These are phyloP conservation scores for Paramecium sonneborni DNA, from an alignment of 73 alveolate species.

Conservation along the genomic window DNA sequence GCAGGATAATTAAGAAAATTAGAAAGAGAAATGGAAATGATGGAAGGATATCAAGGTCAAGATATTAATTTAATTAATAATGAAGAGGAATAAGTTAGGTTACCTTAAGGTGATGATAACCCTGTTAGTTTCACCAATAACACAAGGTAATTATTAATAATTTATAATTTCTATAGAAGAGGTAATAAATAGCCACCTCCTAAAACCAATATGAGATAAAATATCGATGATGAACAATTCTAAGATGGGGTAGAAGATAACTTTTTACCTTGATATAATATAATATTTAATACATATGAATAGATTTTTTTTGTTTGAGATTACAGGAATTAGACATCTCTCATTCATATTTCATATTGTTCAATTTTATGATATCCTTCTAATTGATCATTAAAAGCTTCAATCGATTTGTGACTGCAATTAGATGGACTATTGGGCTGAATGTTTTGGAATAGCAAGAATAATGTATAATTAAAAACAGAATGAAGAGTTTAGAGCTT, in stretches of 20 bases:
- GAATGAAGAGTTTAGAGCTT: no score
- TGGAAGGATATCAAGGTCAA: slow-evolving; percentile 37
- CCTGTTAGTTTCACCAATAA: slow-evolving; percentile 22
- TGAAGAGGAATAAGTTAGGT: slow-evolving; percentile 37
- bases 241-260: slow-evolving; percentile 43
- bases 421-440: no score
- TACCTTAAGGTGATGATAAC: slow-evolving; percentile 39
- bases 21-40: slow-evolving; percentile 62
- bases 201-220: not conserved
- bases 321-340: slow-evolving; percentile 83
- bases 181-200: slow-evolving; percentile 34
- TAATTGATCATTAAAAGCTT: no score
- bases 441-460: no score
- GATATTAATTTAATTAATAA: slow-evolving; percentile 15
- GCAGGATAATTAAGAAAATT: slow-evolving; percentile 62
- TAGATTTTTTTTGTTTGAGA: not conserved
- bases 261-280: slow-evolving; percentile 15
- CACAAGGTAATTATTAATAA: not conserved
- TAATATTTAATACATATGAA: not conserved
- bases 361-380: slow-evolving; percentile 78
- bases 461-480: no score
- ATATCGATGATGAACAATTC: not conserved
- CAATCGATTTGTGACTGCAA: no score
- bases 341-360: slow-evolving; percentile 95
- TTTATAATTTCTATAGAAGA: not conserved